Conservation (phyloP, 306 rosid genomes). For the Cercis canadensis region DNA sequence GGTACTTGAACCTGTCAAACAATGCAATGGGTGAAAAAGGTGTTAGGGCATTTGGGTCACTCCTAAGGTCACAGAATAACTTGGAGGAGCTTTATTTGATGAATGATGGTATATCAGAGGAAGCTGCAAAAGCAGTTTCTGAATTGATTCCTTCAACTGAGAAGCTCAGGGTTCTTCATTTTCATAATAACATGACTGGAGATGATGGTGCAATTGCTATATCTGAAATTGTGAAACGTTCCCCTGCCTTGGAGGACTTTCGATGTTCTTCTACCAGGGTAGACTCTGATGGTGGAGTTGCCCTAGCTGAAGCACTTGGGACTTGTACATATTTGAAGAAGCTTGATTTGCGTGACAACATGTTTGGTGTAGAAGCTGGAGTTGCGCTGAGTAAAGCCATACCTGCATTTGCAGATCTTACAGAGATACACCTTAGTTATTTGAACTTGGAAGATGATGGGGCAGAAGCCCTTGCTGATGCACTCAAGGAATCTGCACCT, state of each 20-base stretch:
- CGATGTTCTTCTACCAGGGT: slow-evolving; percentile 92
- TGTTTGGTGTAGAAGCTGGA: slow-evolving; percentile 93
- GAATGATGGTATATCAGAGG: slow-evolving; percentile 95
- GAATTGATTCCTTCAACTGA: slow-evolving; percentile 85
- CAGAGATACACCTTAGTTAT: slow-evolving; percentile 77
- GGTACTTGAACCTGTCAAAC: slow-evolving; percentile 73
- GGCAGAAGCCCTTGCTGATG: slow-evolving; percentile 64
- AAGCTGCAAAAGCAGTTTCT: slow-evolving; percentile 87
- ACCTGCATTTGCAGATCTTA: slow-evolving; percentile 61
- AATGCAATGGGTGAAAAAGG: slow-evolving; percentile 92
- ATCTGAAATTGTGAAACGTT: slow-evolving; percentile 61
- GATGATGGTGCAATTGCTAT: slow-evolving; percentile 82
- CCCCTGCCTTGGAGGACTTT: slow-evolving; percentile 76
- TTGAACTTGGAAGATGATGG: slow-evolving; percentile 89
- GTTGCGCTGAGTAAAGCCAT: slow-evolving; percentile 70
- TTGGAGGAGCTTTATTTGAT: slow-evolving; percentile 90
- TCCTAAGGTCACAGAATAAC: slow-evolving; percentile 66
- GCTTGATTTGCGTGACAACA: slow-evolving; percentile 88
- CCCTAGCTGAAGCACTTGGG: slow-evolving; percentile 77
- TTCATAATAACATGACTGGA: slow-evolving; percentile 77
- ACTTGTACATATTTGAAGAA: slow-evolving; percentile 69
- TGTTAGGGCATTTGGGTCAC: slow-evolving; percentile 77
- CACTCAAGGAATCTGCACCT: slow-evolving; percentile 79
- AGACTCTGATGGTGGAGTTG: slow-evolving; percentile 80
- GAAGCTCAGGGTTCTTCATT: slow-evolving; percentile 83